Base-by-base conservation (phyloP, 1,284 basidiomycete genomes). In the Ustanciosporium gigantosporum region DNA sequence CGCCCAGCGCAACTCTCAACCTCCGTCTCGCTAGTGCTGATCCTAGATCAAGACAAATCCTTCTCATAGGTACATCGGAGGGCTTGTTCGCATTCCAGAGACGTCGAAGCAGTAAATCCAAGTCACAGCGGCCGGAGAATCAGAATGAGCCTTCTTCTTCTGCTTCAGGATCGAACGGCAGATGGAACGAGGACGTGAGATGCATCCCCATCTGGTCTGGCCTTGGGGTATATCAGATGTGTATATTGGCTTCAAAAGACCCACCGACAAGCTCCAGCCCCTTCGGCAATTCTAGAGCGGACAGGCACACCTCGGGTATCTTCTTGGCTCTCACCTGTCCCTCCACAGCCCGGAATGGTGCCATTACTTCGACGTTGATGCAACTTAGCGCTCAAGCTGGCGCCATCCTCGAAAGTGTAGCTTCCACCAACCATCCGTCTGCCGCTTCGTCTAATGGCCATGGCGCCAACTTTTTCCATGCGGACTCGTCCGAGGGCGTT, bases 181-280 rank as follows among this genome's bases (percentile, higher is more conserved):
- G 46, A 21, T 65, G 61, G 61, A 68, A 68, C 24, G 47, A 57
- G 27, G 43, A 50, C 34, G 32, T 68, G 21, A 50, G 57, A n/a
- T 66, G 61, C 38, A 40, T 55, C 22, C 66, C 39, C 1, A 51
- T 70, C 15, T 68, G 66, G 61, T 46, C 51, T 0, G 68, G 68
- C 8, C 24, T 70, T 4, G 68, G 56, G 4, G 43, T 70, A 6
- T 68, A 70, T 42, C 68, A 70, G 34, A 46, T 70, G 52, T 58
- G 58, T n/a, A 22, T 60, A 0, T 29, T 70, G 16, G 41, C 56
- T 5, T 60, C 68, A 6, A 48, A 39, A 14, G 34, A 37, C 13
- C 20, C n/a, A 21, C 17, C 36, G 2, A 15, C 31, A 6, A 37
- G 8, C 32, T 25, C 22, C 16, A 19, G 3, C 31, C 41, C 21